These are phyloP conservation scores for Blastobotrys capitulatus DNA, from an alignment of 1,139 yeast species.

Conservation along the genomic window DNA sequence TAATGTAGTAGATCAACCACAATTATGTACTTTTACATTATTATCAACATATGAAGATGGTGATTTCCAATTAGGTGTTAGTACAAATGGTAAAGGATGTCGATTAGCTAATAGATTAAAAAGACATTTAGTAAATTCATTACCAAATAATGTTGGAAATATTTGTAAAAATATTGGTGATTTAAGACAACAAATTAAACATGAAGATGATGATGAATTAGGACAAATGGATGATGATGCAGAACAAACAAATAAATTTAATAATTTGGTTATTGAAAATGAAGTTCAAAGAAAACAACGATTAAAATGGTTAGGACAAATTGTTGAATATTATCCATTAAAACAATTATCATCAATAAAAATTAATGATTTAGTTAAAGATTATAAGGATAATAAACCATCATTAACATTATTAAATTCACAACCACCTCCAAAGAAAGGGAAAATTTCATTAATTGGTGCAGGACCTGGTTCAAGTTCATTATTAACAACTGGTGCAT, in stretches of 20 bases:
- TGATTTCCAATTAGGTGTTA: conserved; percentile 73
- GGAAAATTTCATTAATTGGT: conserved; percentile 75
- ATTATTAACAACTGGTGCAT: conserved; percentile 78
- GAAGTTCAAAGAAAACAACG: conserved; percentile 55
- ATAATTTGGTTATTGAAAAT: conserved; percentile 41
- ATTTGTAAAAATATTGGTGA: conserved; percentile 67
- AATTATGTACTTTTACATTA: conserved; percentile 68
- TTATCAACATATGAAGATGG: conserved; percentile 69
- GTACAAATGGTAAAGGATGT: conserved; percentile 89
- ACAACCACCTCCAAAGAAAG: conserved; percentile 29
- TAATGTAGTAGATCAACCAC: conserved; percentile 70
- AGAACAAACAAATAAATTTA: conserved; percentile 51
- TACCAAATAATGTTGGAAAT: conserved; percentile 67
- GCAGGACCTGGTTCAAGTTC: conserved; percentile 92
- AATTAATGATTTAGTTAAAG: conserved; percentile 49
- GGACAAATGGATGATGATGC: conserved; percentile 72
- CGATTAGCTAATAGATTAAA: conserved; percentile 74
- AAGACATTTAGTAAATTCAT: conserved; percentile 58
- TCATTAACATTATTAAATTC: conserved; percentile 3
- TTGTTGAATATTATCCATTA: conserved; percentile 88
- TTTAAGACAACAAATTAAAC: conserved; percentile 52
- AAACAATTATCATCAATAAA: conserved; percentile 52
- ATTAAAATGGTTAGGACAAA: conserved; percentile 81
- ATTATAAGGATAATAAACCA: conserved; percentile 26
- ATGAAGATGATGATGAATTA: conserved; percentile 33